Base-by-base conservation (phyloP, 2,329 filamentous ascomycete genomes). In the Penicillium sp. region DNA sequence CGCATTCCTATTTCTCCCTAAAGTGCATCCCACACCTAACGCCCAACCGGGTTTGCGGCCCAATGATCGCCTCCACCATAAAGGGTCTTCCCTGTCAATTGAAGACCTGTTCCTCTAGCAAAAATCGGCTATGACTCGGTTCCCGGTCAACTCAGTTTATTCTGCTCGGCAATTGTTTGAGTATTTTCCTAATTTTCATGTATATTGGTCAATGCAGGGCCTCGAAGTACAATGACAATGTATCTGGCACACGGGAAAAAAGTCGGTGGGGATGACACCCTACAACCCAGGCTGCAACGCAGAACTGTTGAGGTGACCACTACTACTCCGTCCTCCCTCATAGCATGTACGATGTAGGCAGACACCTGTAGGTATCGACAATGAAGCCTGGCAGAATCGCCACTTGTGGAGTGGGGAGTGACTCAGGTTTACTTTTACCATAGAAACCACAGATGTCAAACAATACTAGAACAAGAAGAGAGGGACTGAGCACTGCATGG, bases 1-100 rank as follows among this genome's bases (percentile, higher is more conserved):
- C n/a, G 29, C 6, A 35, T 51, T 42, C 48, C 48, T 47, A 51
- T 51, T 51, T 42, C 38, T 41, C 21, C 48, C 43, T 47, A 41
- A 46, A 39, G 2, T 32, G 6, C 38, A 48, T 39, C 24, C 42
- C 22, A 22, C 21, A 10, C 22, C 40, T 31, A 52, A 47, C 50
- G 55, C 55, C 55, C 57, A 54, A 57, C 43, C 34, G 34, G 41
- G 32, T 45, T 60, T 57, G 57, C 57, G 57, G 58, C 58, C 58
- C 58, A 58, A 60, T 56, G 47, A 46, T 54, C 51, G 51, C 55
- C 55, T 54, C 57, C 57, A 46, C 51, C 28, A 38, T 28, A 21
- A 47, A 33, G 50, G 43, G 41, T 42, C 43, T 46, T 43, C 48
- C 43, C 26, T 51, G 48, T 41, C 39, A 31, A 37, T 41, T 24